Conservation (phyloP, 2,329 filamentous ascomycete species). For the Cercospora nicotianae region DNA sequence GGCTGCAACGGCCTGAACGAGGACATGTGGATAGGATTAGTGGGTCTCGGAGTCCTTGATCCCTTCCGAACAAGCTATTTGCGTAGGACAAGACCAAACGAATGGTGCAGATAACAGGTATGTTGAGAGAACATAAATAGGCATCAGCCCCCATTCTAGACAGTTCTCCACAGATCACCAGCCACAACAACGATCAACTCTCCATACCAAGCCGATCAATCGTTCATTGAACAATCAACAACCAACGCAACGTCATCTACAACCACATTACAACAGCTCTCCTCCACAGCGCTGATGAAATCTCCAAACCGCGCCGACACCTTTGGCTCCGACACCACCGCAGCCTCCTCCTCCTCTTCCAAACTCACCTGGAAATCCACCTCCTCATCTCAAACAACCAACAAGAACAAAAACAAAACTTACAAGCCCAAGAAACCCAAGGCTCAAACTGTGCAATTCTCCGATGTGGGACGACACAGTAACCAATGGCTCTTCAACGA, state of each 20-base stretch:
- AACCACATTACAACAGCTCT: not conserved
- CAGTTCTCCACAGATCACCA: not conserved
- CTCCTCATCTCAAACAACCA: not conserved
- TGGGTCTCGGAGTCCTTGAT: not conserved
- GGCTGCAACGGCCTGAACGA: not conserved
- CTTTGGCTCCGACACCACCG: slow-evolving; percentile 17
- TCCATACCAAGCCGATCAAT: not conserved
- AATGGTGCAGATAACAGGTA: not conserved
- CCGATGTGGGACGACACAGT: slow-evolving; percentile 49
- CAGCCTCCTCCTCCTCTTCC: slow-evolving; percentile 18
- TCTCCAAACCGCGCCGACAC: slow-evolving; percentile 20
- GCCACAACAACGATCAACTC: not conserved
- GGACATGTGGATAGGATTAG: not conserved
- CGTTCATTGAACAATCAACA: not conserved
- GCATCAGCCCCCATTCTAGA: not conserved
- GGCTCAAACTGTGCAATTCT: slow-evolving; percentile 23
- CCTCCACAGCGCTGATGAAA: slow-evolving; percentile 13
- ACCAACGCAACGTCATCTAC: not conserved
- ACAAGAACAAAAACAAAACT: not conserved
- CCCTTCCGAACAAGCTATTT: not conserved
- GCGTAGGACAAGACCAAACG: slow-evolving; percentile 1
- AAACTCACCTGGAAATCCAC: slow-evolving; percentile 13
- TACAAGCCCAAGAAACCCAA: slow-evolving; percentile 19
- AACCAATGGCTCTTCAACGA: slow-evolving; percentile 55
- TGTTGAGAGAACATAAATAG: not conserved